Conservation (phyloP, 768 basidiomycete genomes). For the Trametes meyenii region DNA sequence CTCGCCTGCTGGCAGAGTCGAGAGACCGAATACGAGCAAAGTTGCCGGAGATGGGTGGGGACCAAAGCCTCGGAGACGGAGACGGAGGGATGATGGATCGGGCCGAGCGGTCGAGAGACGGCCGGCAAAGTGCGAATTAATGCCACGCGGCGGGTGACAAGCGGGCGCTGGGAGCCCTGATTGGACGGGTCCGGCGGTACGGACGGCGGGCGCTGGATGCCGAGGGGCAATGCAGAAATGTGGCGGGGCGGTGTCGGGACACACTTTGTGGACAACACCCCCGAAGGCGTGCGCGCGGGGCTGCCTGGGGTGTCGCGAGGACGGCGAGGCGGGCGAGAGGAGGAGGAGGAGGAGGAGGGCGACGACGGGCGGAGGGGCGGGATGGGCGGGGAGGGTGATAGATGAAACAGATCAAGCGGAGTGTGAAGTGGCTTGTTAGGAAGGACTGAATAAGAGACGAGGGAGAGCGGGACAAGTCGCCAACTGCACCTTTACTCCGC, state of each 20-base stretch:
- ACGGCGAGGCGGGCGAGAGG: too few relatives aligned
- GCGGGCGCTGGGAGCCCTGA: constrained; percentile 10
- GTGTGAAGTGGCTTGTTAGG: constrained; percentile 21
- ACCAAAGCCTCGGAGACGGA: constrained; percentile 2
- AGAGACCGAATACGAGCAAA: not conserved
- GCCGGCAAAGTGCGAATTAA: constrained; percentile 3
- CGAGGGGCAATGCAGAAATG: constrained; percentile 6
- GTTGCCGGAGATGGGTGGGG: not conserved
- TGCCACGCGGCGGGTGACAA: constrained; percentile 18
- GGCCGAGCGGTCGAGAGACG: constrained; percentile 3
- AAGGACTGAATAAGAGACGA: constrained; percentile 8
- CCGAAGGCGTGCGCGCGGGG: not conserved
- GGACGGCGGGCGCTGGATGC: not conserved
- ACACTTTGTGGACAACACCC: not conserved
- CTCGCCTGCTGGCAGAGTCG: too few relatives aligned
- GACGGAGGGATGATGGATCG: constrained; percentile 2
- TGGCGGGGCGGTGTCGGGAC: constrained; percentile 12
- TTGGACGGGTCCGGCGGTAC: not conserved
- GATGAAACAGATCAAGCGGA: constrained; percentile 29
- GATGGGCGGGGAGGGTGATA: constrained; percentile 4
- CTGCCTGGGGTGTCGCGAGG: not conserved
- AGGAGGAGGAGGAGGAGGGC: not conserved
- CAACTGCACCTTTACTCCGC: not conserved
- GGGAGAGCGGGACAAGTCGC: constrained; percentile 9
- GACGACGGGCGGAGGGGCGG: not conserved